Evolutionary conservation across 2,329 filamentous ascomycete genomes (phyloP).

Genomic region (Fusarium foetens): DNA sequence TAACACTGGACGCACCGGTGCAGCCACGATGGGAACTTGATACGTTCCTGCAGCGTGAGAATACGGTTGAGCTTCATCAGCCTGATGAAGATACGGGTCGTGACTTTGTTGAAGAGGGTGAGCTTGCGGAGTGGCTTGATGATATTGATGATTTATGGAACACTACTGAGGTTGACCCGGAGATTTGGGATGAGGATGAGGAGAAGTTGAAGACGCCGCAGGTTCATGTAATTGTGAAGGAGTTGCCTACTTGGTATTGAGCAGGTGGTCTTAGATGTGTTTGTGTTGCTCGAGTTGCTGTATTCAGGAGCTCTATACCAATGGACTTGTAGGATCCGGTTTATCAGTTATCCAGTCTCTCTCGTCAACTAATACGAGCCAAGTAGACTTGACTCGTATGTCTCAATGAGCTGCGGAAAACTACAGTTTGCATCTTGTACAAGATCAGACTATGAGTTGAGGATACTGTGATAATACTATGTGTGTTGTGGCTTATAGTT

Average conservation of each 20-base stretch:
- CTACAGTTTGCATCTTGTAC: background rate
- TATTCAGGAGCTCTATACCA: background rate
- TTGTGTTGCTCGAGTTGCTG: background rate
- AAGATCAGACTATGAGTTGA: background rate
- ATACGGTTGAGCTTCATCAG: slow-evolving; percentile 13
- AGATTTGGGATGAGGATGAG: slow-evolving; percentile 8
- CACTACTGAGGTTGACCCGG: slow-evolving; percentile 7
- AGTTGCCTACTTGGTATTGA: background rate
- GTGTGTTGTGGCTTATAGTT: no score
- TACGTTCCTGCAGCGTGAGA: background rate
- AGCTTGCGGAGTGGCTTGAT: slow-evolving; percentile 16
- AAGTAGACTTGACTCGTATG: no score
- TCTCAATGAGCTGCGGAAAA: background rate
- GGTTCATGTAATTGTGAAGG: slow-evolving; percentile 7
- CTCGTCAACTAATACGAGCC: no score
- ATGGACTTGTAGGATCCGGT: rapidly evolving
- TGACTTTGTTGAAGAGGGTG: background rate
- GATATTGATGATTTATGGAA: slow-evolving; percentile 29
- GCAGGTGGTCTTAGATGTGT: background rate
- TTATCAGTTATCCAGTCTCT: background rate
- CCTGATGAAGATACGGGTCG: background rate
- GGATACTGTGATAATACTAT: background rate
- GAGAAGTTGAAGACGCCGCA: background rate
- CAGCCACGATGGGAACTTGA: slow-evolving; percentile 21
- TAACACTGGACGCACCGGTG: background rate